Evolutionary conservation across 352 stramenopile genomes (phyloP).

Genomic region (Phytophthora multivora): DNA sequence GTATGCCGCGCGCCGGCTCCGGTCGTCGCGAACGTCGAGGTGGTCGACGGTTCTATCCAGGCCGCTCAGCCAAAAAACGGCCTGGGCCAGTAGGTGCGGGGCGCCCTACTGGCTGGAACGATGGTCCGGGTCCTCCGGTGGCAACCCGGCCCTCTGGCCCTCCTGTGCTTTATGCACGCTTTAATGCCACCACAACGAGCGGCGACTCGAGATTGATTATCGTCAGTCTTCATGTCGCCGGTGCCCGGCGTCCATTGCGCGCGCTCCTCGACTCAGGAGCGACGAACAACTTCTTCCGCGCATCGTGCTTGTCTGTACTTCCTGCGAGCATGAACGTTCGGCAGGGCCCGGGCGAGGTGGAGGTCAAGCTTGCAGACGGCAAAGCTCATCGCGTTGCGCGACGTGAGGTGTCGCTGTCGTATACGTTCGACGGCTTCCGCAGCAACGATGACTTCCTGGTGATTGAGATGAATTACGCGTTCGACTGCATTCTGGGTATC

Average conservation of each 20-base stretch:
- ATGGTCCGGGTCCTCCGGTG: neutral
- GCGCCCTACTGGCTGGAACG: slow-evolving; percentile 12
- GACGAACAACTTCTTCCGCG: slow-evolving; percentile 33
- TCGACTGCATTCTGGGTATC: too few relatives aligned
- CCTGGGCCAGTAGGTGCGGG: neutral
- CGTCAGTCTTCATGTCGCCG: slow-evolving; percentile 1
- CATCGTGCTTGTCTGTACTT: too few relatives aligned
- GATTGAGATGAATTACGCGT: too few relatives aligned
- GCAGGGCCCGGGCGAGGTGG: too few relatives aligned
- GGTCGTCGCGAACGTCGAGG: neutral
- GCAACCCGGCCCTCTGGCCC: neutral
- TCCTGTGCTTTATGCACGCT: slow-evolving; percentile 9
- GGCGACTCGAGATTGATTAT: slow-evolving; percentile 14
- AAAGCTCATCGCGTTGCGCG: too few relatives aligned
- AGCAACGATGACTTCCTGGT: too few relatives aligned
- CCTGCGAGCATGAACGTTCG: too few relatives aligned
- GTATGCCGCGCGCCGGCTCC: slow-evolving; percentile 5
- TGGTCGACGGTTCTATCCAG: neutral
- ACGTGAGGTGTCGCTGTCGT: too few relatives aligned
- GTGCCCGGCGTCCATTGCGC: slow-evolving; percentile 7
- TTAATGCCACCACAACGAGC: slow-evolving; percentile 10
- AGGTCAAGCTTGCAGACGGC: too few relatives aligned
- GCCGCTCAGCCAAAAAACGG: neutral
- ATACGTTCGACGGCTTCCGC: too few relatives aligned
- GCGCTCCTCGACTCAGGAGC: slow-evolving; percentile 29